Base-by-base conservation (phyloP, 331 rosid species). In the Pyracantha coccinea region DNA sequence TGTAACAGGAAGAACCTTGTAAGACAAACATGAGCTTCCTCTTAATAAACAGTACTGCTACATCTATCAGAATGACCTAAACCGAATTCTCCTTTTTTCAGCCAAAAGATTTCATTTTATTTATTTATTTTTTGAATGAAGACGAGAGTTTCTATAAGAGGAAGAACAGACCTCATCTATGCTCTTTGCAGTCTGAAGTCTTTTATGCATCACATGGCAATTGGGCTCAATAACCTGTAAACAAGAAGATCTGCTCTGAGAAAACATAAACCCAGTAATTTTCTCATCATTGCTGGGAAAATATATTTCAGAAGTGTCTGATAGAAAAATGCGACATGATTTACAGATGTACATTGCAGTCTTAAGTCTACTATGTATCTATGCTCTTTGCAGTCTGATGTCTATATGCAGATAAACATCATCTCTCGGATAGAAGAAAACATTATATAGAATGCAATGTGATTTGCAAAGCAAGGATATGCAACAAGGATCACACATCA, bases 171-270 rank as follows among this genome's bases (percentile, higher is more conserved):
- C 99, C 95, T 94, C 99, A 73, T 94, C 99, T 83, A 94, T 85
- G 85, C 97, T 92, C 79, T 87, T 94, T 64, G 97, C 95, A 47
- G 93, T 85, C 81, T 91, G 96, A 83, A 94, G 90, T 81, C 93
- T 83, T 79, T 71, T 85, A 84, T 88, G 88, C 99, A 94, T 90
- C 82, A 90, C 82, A 78, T 94, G 99, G 93, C 99, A 94, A 77
- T 88, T 94, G 75, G 97, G 97, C 80, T 94, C 99, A 76, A 94
- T 85, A 82, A 94, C 99, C 99, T 94, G 86, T 65, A 77, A 54
- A 66, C 31, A 84, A 61, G 58, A 44, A 79, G 20, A 33, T 50
- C n/a, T 32, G 14, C 21, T 21, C 29, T 25, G 10, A 53, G 25
- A 29, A 67, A 25, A n/a, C 45, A 60, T 5, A 57, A 45, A 14